Conservation (phyloP, 1,284 basidiomycete genomes). For the Trametes versicolor region DNA sequence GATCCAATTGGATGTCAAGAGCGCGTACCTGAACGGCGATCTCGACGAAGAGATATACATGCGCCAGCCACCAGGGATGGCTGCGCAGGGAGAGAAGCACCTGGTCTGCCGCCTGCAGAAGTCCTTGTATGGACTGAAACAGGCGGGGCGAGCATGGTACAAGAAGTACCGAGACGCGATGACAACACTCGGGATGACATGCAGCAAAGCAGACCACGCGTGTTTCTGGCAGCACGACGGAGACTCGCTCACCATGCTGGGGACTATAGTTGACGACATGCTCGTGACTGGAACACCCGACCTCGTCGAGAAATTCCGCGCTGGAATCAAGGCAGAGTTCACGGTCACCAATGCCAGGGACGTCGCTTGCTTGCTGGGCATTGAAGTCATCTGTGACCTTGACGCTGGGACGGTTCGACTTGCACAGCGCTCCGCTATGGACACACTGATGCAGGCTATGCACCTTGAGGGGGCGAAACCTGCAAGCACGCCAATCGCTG, state of each 20-base stretch:
- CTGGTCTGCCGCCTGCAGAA: conserved; percentile 20
- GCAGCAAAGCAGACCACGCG: conserved; percentile 38
- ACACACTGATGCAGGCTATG: conserved; percentile 39
- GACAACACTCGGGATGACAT: conserved; percentile 30
- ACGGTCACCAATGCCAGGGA: conserved; percentile 45
- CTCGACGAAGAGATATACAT: conserved; percentile 43
- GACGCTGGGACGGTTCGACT: conserved; percentile 39
- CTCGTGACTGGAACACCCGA: conserved; percentile 30
- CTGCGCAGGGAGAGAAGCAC: too few species aligned
- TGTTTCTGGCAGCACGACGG: conserved; percentile 38
- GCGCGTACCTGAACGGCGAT: conserved; percentile 49
- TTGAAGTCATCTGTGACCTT: conserved; percentile 42
- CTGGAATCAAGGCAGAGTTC: conserved; percentile 39
- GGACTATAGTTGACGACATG: too few species aligned
- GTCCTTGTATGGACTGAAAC: conserved; percentile 36
- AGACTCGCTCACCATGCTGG: conserved; percentile 32
- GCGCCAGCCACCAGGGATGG: conserved; percentile 43
- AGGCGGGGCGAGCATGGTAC: conserved; percentile 29
- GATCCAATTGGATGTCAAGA: conserved; percentile 52
- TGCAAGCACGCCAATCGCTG: conserved; percentile 34
- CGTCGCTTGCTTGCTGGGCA: conserved; percentile 46
- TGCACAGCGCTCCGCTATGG: conserved; percentile 40
- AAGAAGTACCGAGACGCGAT: conserved; percentile 10
- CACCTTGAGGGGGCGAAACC: conserved; percentile 25
- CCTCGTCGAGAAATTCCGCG: conserved; percentile 39